Percentiles rank a stretch among this genome's conserved stretches.
Evolutionary conservation across 1,139 yeast genomes (phyloP).

Genomic region (Pichia sp.): DNA sequence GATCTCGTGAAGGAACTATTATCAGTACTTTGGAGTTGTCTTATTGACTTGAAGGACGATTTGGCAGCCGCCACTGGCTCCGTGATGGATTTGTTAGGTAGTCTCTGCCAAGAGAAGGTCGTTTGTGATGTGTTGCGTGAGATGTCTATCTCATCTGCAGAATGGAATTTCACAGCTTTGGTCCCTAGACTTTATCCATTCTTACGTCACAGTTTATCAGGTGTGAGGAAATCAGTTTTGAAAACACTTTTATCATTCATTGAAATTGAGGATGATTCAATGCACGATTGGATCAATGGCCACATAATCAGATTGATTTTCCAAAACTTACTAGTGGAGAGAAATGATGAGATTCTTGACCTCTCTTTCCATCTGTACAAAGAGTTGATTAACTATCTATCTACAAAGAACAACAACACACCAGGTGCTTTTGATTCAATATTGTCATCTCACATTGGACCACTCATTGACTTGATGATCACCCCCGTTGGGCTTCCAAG

Average conservation of each 20-base stretch:
- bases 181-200: conserved; percentile 95
- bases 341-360: conserved; percentile 62
- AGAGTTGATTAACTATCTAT: conserved; percentile 44
- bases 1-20: conserved; percentile 58
- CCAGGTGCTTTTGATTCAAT: conserved; percentile 42
- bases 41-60: conserved; percentile 82
- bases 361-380: conserved; percentile 61
- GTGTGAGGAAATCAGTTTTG: conserved; percentile 84
- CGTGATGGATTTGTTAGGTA: conserved; percentile 90
- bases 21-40: conserved; percentile 80
- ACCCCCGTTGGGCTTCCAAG: conserved; percentile 95
- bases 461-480: conserved; percentile 66
- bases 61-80: conserved; percentile 92
- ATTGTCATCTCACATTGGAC: conserved; percentile 47
- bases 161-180: conserved; percentile 57
- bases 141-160: conserved; percentile 41
- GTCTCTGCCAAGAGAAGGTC: conserved; percentile 73
- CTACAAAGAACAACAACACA: conserved; percentile 23
- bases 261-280: conserved; percentile 54
- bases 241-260: conserved; percentile 76
- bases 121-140: conserved; percentile 66
- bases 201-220: conserved; percentile 85
- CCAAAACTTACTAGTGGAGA: conserved; percentile 87
- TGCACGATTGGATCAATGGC: conserved; percentile 75
- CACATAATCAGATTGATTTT: conserved; percentile 66